phyloP scores from a whole-genome alignment of 148 eudicot genomes.

The Spergularia marina region DNA sequence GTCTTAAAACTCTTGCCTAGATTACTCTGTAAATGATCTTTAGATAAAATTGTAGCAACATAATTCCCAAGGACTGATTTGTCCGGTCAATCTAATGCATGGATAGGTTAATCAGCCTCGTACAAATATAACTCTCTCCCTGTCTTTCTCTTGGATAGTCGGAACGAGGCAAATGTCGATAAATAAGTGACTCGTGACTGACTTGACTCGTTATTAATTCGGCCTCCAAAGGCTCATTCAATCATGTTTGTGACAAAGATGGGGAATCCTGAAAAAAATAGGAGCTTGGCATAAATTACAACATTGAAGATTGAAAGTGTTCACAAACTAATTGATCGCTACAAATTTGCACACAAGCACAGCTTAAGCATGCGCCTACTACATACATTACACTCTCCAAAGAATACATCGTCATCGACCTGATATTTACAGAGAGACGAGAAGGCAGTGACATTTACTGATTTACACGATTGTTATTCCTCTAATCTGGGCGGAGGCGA shows the following conservation, averaged over 20 bases:
- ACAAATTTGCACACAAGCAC: conserved; percentile 17
- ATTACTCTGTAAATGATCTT: conserved; percentile 14
- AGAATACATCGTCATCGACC: conserved; percentile 22
- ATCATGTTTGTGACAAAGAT: neutral
- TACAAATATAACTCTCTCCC: too few relatives aligned
- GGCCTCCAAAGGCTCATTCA: too few relatives aligned
- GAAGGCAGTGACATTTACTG: neutral
- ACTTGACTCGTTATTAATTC: too few relatives aligned
- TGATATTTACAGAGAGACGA: conserved; percentile 21
- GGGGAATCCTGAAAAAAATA: neutral
- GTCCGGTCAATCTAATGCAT: neutral
- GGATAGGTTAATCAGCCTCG: neutral
- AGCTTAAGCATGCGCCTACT: neutral
- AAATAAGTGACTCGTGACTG: too few relatives aligned
- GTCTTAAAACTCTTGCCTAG: conserved; percentile 27
- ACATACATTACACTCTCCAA: conserved; percentile 11
- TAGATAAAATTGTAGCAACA: conserved; percentile 11
- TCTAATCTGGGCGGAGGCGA: neutral
- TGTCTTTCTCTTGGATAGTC: neutral
- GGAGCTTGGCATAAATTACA: neutral
- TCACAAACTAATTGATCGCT: conserved; percentile 13
- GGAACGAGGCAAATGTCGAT: too few relatives aligned
- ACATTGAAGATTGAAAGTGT: neutral
- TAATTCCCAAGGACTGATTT: conserved; percentile 1
- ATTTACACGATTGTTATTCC: neutral